phyloP scores from a whole-genome alignment of 1,139 yeast species.

The Lizanozyma gosingica region DNA sequence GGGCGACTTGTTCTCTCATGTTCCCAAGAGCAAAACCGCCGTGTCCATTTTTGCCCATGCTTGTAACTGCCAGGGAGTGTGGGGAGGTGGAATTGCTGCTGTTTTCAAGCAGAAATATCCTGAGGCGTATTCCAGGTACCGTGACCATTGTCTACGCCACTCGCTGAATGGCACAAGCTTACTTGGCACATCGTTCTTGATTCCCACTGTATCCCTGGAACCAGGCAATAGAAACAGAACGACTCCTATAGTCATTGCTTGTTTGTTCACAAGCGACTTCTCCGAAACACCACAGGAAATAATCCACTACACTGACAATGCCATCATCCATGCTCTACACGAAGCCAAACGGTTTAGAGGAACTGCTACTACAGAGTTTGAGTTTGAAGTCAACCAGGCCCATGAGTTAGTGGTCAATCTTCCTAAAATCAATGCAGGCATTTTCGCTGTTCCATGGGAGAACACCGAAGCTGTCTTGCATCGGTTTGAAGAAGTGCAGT shows the following conservation, averaged over 20 bases:
- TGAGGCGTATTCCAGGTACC: constrained; percentile 37
- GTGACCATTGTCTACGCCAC: constrained; percentile 33
- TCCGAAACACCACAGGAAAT: constrained; percentile 31
- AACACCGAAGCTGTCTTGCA: constrained; percentile 46
- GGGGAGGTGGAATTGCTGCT: constrained; percentile 83
- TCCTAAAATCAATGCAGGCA: constrained; percentile 78
- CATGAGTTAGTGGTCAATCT: constrained; percentile 33
- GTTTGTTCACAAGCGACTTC: constrained; percentile 59
- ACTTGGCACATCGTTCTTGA: constrained; percentile 47
- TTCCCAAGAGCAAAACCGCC: constrained; percentile 11
- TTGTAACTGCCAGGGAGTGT: constrained; percentile 67
- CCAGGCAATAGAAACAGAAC: constrained; percentile 19
- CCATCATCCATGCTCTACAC: constrained; percentile 28
- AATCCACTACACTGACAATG: constrained; percentile 35
- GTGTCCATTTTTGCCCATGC: constrained; percentile 56
- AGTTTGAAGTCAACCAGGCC: constrained; percentile 7
- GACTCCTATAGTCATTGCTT: constrained; percentile 34
- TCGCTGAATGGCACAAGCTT: constrained; percentile 21
- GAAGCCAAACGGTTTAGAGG: neutral
- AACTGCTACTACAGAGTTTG: neutral
- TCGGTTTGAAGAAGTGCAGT: constrained; percentile 16
- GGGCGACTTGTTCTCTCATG: constrained; percentile 50
- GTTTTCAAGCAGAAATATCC: constrained; percentile 44
- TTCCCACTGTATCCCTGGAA: constrained; percentile 24
- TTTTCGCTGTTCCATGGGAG: constrained; percentile 74